Evolutionary conservation across 1,284 basidiomycete genomes (phyloP).

Genomic region (Sporisorium graminicola): DNA sequence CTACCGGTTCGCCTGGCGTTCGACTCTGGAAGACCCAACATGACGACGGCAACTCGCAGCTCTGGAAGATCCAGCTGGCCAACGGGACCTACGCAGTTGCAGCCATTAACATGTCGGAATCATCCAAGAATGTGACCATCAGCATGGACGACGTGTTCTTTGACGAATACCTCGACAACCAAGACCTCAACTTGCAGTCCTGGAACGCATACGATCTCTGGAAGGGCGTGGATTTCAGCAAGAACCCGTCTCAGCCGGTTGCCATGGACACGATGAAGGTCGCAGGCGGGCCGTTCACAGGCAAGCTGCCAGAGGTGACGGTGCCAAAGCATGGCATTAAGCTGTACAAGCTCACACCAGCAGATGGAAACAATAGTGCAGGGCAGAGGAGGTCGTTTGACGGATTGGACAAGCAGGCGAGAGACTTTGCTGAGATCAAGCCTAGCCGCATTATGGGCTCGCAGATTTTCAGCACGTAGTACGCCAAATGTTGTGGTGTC

Average conservation of each 20-base stretch:
- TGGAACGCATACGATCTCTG: constrained; percentile 42
- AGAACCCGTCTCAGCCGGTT: constrained; percentile 13
- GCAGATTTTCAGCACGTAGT: constrained; percentile 9
- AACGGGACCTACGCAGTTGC: constrained; percentile 50
- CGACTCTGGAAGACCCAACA: constrained; percentile 44
- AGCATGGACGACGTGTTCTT: constrained; percentile 32
- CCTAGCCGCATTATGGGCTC: constrained; percentile 33
- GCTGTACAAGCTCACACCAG: constrained; percentile 23
- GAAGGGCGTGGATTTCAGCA: constrained; percentile 30
- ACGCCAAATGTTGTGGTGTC: background rate
- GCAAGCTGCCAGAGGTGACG: constrained; percentile 15
- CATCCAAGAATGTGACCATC: constrained; percentile 28
- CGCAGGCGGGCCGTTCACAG: constrained; percentile 7
- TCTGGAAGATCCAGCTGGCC: constrained; percentile 41
- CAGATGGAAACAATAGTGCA: background rate
- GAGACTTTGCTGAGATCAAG: constrained; percentile 28
- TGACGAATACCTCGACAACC: constrained; percentile 33
- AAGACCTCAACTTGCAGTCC: constrained; percentile 12
- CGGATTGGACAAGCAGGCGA: constrained; percentile 16
- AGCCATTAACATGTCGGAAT: constrained; percentile 41
- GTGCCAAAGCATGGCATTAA: constrained; percentile 34
- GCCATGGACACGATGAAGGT: constrained; percentile 23
- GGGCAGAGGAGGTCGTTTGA: constrained; percentile 10
- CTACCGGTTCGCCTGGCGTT: constrained; percentile 47
- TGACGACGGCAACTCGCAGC: constrained; percentile 34